Evolutionary conservation across 306 rosid genomes (phyloP).

Genomic region (Comarum palustre): DNA sequence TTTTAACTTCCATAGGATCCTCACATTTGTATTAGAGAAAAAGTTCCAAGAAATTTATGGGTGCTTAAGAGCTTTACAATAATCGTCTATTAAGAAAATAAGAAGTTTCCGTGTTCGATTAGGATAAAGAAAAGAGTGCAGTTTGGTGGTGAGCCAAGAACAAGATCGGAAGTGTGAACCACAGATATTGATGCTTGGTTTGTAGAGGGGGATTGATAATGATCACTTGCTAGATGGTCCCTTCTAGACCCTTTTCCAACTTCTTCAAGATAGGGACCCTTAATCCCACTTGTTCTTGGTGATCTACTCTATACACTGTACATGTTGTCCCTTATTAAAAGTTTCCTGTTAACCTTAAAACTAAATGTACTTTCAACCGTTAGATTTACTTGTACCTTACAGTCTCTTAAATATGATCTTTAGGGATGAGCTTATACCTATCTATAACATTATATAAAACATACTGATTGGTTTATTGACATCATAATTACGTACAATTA

Average conservation of each 20-base stretch:
- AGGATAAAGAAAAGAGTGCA: not conserved
- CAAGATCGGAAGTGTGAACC: constrained; percentile 35
- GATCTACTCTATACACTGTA: constrained; percentile 33
- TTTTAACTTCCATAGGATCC: not conserved
- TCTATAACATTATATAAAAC: not conserved
- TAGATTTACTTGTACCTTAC: too few species aligned
- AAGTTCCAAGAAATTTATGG: not conserved
- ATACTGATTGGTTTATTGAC: constrained; percentile 11
- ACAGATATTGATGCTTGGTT: constrained; percentile 34
- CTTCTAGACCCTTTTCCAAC: constrained; percentile 31
- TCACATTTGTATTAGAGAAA: too few species aligned
- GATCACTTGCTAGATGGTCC: constrained; percentile 37
- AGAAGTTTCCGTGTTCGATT: not conserved
- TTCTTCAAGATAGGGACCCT: constrained; percentile 34
- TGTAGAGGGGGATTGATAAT: constrained; percentile 22
- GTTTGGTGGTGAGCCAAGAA: constrained; percentile 13
- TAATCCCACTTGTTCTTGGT: constrained; percentile 40
- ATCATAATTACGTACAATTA: constrained; percentile 18
- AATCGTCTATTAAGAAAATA: too few species aligned
- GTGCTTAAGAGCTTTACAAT: not conserved
- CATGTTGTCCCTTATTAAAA: too few species aligned
- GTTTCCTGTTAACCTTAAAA: too few species aligned
- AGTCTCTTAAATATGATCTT: too few species aligned
- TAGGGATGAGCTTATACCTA: too few species aligned
- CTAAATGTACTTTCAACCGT: too few species aligned